Evolutionary conservation across 345 rosid species (phyloP), one percentile per base, ranked within the genome.

Genomic region (Heritiera fomes): DNA sequence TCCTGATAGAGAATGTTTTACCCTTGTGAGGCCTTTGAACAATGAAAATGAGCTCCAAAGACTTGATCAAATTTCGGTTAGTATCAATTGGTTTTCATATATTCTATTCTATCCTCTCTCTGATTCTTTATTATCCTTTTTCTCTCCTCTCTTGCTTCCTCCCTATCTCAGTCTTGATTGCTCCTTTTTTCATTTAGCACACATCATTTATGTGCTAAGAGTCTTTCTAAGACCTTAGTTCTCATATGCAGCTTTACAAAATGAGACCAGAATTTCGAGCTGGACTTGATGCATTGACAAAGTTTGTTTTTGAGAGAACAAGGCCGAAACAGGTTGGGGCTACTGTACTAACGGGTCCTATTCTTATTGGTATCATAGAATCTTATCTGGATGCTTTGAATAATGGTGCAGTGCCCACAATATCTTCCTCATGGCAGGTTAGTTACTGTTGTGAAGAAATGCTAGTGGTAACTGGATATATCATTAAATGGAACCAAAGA

Each of bases 401-500:
- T 79, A 93, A 97, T 78, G 99, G 99, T 79, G 99, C 98, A 7
- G 98, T 94, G 74, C 99, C 99, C 61, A 91, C 98, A 50, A 97
- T 94, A 88, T 87, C 94, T 52, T 94, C 99, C 32, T 94, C 99
- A 14, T 97, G 99, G 99, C 97, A 94, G 98, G 99, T 97, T 79
- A 45, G 93, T 76, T 63, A 72, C 63, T 77, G 40, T 74, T 78
- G 14, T 58, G 62, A 30, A 41, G 28, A 53, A 32, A 40, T 66
- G 74, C 64, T 52, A 23, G 28, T 23, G 28, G 28, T 23, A 23
- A 4, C 69, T 14, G 72, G 23, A 38, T 50, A 12, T 45, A 32
- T 77, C 17, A 53, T 77, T 61, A 61, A 67, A 66, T 65, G 8
- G 65, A 32, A 46, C 56, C 59, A 52, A 77, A 50, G 61, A 50